Conservation (phyloP, 2,329 filamentous ascomycete species). For the Colletotrichum magnum region DNA sequence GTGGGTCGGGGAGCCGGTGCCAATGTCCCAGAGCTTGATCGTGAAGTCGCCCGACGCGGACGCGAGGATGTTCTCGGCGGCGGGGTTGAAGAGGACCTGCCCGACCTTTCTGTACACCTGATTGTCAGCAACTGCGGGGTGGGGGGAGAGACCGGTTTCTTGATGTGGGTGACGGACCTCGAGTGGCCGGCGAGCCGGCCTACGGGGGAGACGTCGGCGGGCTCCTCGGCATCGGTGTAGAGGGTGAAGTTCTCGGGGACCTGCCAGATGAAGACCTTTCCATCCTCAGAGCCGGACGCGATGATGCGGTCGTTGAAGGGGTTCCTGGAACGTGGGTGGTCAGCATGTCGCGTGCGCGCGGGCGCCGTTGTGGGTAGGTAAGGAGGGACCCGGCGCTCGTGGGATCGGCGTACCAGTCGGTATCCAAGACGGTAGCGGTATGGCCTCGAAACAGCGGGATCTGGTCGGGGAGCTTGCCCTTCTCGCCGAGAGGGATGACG, state of each 20-base stretch:
- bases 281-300: slow-evolving; percentile 95
- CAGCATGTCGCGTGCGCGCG: slow-evolving; percentile 45
- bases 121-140: slow-evolving; percentile 12
- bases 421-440: slow-evolving; percentile 95
- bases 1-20: slow-evolving; percentile 80
- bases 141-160: slow-evolving; percentile 21
- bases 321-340: slow-evolving; percentile 71
- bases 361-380: slow-evolving; percentile 12
- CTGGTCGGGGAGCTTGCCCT: slow-evolving; percentile 90
- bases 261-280: slow-evolving; percentile 96
- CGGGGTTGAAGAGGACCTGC: slow-evolving; percentile 97
- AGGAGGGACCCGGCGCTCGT: slow-evolving; percentile 39
- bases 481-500: slow-evolving; percentile 91
- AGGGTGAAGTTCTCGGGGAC: slow-evolving; percentile 91
- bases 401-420: slow-evolving; percentile 82
- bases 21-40: slow-evolving; percentile 96
- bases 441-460: slow-evolving; percentile 97
- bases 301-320: slow-evolving; percentile 96
- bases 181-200: slow-evolving; percentile 89
- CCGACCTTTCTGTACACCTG: slow-evolving; percentile 83
- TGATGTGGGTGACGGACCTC: slow-evolving; percentile 68
- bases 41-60: slow-evolving; percentile 96
- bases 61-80: slow-evolving; percentile 94
- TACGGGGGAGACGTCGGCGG: slow-evolving; percentile 84
- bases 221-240: slow-evolving; percentile 86